These are phyloP conservation scores for Xylariales sp. DNA, from an alignment of 2,329 filamentous ascomycete species.

Conservation along the genomic window DNA sequence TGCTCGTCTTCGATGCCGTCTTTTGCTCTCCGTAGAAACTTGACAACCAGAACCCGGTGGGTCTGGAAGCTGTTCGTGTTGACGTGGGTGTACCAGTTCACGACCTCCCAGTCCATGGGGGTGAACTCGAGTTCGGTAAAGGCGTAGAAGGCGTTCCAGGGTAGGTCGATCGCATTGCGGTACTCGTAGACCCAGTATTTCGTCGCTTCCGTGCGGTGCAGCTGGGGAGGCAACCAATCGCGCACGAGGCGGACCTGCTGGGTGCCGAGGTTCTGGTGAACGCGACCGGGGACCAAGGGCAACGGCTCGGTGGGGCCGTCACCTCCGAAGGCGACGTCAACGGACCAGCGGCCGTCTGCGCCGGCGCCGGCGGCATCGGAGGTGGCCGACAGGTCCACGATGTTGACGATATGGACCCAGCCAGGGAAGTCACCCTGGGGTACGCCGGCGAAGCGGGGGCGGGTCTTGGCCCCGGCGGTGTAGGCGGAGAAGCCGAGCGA, in stretches of 20 bases:
- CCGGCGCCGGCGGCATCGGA: constrained; percentile 12
- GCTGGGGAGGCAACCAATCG: constrained; percentile 42
- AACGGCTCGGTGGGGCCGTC: constrained; percentile 56
- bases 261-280: constrained; percentile 45
- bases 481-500: constrained; percentile 51
- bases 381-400: constrained; percentile 44
- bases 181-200: constrained; percentile 63
- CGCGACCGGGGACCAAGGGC: constrained; percentile 38
- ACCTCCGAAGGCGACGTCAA: constrained; percentile 63
- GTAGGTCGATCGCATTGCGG: constrained; percentile 37
- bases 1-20: constrained; percentile 35
- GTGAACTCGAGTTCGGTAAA: constrained; percentile 65
- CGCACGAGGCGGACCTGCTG: constrained; percentile 52
- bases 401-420: constrained; percentile 59
- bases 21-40: constrained; percentile 41
- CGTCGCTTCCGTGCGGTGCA: constrained; percentile 31
- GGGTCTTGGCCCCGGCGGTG: constrained; percentile 48
- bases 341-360: constrained; percentile 45
- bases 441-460: constrained; percentile 31
- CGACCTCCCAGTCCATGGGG: constrained; percentile 54
- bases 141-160: constrained; percentile 59
- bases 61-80: constrained; percentile 49
- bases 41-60: constrained; percentile 45
- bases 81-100: constrained; percentile 54
- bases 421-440: constrained; percentile 39